These are phyloP conservation scores for Vitis hybrid DNA, from an alignment of 177 flowering plant genomes.

Conservation along the genomic window DNA sequence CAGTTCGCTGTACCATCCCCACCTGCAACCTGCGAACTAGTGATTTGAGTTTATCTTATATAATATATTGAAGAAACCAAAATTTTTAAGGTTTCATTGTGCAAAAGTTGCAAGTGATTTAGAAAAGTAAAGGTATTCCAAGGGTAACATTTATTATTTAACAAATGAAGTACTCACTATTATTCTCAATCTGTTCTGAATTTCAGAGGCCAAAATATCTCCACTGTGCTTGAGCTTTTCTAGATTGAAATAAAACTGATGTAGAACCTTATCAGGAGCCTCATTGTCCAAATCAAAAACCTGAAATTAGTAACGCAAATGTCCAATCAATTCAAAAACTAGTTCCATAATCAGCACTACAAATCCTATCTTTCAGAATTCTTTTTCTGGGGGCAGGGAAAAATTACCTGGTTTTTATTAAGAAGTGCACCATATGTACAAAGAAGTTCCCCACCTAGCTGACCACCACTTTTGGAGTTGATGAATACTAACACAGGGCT, in stretches of 20 bases:
- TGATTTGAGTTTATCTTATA: conserved; percentile 3
- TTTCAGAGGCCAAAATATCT: conserved; percentile 30
- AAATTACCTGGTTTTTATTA: conserved; percentile 33
- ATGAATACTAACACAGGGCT: conserved; percentile 71
- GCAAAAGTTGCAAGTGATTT: neutral
- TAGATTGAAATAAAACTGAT: conserved; percentile 26
- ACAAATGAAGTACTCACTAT: conserved; percentile 50
- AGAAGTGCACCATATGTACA: conserved; percentile 30
- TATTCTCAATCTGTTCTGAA: conserved; percentile 48
- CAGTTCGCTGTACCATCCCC: conserved; percentile 97
- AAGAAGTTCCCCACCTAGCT: conserved; percentile 43
- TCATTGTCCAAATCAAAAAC: conserved; percentile 38
- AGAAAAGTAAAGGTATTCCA: neutral
- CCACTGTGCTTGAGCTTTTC: conserved; percentile 28
- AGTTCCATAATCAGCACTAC: neutral
- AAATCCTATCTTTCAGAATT: neutral
- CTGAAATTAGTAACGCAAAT: conserved; percentile 11
- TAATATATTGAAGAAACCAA: neutral
- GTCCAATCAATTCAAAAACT: neutral
- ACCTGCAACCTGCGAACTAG: conserved; percentile 97
- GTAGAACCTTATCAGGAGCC: conserved; percentile 36
- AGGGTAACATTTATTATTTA: neutral
- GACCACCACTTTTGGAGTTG: conserved; percentile 71
- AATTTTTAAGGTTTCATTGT: neutral
- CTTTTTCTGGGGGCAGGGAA: neutral